Evolutionary conservation across 441 rosid genomes (phyloP).

Genomic region (Hura crepitans): DNA sequence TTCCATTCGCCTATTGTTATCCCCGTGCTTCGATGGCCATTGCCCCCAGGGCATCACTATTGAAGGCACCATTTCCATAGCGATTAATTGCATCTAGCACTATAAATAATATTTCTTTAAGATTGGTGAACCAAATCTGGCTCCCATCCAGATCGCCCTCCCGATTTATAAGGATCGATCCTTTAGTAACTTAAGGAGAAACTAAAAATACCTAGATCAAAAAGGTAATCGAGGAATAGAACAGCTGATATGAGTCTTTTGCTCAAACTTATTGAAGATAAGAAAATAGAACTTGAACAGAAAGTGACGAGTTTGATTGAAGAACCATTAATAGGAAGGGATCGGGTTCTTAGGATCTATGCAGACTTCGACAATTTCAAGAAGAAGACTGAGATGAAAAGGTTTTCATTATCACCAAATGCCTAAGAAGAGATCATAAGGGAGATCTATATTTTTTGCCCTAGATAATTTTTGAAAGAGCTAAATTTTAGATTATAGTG

Average conservation of each 20-base stretch:
- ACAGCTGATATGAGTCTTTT: constrained; percentile 59
- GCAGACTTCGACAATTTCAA: constrained; percentile 96
- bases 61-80: constrained; percentile 29
- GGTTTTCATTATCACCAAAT: constrained; percentile 69
- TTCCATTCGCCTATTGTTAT: no score
- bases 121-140: constrained; percentile 31
- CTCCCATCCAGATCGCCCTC: constrained; percentile 37
- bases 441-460: constrained; percentile 64
- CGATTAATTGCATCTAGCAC: constrained; percentile 19
- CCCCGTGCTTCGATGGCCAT: constrained; percentile 54
- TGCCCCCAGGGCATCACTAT: constrained; percentile 55
- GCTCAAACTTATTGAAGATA: constrained; percentile 65
- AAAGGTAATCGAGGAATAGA: constrained; percentile 44
- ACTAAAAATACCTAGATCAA: constrained; percentile 49
- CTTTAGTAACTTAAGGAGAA: constrained; percentile 62
- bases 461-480: constrained; percentile 95
- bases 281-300: constrained; percentile 49
- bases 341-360: constrained; percentile 71
- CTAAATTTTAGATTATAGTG: constrained; percentile 72
- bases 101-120: constrained; percentile 15
- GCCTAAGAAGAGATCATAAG: constrained; percentile 90
- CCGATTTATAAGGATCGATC: constrained; percentile 40
- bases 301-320: constrained; percentile 53
- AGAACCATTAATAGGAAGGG: constrained; percentile 60
- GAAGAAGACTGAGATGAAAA: constrained; percentile 83